Evolutionary conservation across 2,329 filamentous ascomycete genomes (phyloP).

Genomic region (Colletotrichum salicis): DNA sequence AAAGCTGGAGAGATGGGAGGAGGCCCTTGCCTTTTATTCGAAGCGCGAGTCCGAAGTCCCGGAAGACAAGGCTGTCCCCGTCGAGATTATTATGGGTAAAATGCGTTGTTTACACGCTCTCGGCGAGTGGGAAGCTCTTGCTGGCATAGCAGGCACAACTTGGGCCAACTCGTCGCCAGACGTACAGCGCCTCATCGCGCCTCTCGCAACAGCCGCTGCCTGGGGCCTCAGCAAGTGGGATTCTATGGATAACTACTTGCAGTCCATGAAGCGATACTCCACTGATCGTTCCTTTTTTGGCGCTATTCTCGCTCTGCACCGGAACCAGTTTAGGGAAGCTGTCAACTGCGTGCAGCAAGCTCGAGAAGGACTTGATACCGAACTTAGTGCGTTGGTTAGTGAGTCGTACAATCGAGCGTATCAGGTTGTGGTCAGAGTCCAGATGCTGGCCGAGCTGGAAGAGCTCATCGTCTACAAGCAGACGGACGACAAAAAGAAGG

Average conservation of each 20-base stretch:
- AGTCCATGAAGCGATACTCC: conserved; percentile 92
- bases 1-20: conserved; percentile 97
- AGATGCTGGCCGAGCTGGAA: conserved; percentile 98
- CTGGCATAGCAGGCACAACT: conserved; percentile 87
- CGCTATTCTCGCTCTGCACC: conserved; percentile 92
- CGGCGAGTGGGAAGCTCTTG: conserved; percentile 96
- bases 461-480: conserved; percentile 99
- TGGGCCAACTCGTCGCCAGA: conserved; percentile 92
- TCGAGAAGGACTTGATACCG: conserved; percentile 91
- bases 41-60: conserved; percentile 80
- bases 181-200: conserved; percentile 89
- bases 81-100: conserved; percentile 98
- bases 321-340: conserved; percentile 94
- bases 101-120: conserved; percentile 98
- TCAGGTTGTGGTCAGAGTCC: conserved; percentile 95
- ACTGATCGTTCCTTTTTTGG: conserved; percentile 98
- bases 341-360: conserved; percentile 90
- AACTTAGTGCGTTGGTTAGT: conserved; percentile 94
- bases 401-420: conserved; percentile 99
- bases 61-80: conserved; percentile 68
- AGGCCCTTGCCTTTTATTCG: conserved; percentile 91
- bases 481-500: conserved; percentile 87
- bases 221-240: conserved; percentile 99
- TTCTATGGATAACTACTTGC: conserved; percentile 96
- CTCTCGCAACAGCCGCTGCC: conserved; percentile 91